Base-by-base conservation (phyloP, 176 grass and related monocot genomes). In the Oryza meridionalis region DNA sequence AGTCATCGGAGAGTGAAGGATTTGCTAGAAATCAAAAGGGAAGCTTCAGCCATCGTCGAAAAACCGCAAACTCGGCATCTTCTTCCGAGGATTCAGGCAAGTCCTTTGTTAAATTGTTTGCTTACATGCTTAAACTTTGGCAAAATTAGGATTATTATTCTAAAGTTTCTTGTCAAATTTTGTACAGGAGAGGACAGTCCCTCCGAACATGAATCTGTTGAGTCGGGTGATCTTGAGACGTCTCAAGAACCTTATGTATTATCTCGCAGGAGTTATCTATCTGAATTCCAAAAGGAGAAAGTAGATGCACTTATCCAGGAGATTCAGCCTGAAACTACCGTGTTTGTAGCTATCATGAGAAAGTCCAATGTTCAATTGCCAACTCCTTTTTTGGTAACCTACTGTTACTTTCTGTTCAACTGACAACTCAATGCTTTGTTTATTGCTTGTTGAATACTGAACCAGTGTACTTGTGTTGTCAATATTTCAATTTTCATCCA, bases 261-360 rank as follows among this genome's bases (percentile, higher is more conserved):
- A 74, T 78, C 62, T 15, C 61, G 2, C 19, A n/a, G 5, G 29
- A 69, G 12, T 44, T 32, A 19, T 59, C 46, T 88, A 59, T 73
- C 86, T 79, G 19, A n/a, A 46, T 2, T 9, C 17, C 69, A 84
- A 3, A 9, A 89, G 8, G 7, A 80, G 26, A 69, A 13, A 80
- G 49, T 89, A 70, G 6, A 1, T 38, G 51, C 25, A 1, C n/a
- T 84, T 69, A 47, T 81, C 50, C 62, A 40, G 26, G 40, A 84
- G 31, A 59, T 79, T 29, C 66, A 69, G 68, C 70, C 82, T 69
- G 49, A 64, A 31, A 70, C n/a, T 40, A 4, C 43, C 11, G 77
- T 22, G 9, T 85, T 71, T 69, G 87, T 89, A 26, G 42, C 71
- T 71, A 16, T 81, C 49, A 90, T 89, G 44, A 82, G 26, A 65